phyloP scores from a whole-genome alignment of 345 rosid species.

The Pistacia vera region DNA sequence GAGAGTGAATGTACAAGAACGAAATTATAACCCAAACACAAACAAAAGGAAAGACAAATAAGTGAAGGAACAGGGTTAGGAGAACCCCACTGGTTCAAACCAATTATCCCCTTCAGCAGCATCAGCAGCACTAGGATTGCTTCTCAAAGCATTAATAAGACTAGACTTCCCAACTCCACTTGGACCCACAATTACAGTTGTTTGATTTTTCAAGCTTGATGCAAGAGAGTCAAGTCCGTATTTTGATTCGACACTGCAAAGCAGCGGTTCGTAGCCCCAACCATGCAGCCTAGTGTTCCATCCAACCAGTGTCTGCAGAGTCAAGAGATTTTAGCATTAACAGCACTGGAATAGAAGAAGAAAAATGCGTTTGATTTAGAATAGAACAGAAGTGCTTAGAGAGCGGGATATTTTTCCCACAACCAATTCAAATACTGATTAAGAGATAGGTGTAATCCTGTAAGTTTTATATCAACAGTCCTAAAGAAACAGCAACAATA shows the following conservation, averaged over 20 bases:
- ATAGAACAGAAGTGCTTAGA: neutral
- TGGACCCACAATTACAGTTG: conserved; percentile 95
- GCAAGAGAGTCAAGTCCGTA: conserved; percentile 68
- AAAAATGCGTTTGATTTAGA: neutral
- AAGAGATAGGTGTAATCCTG: neutral
- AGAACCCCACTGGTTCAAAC: conserved; percentile 71
- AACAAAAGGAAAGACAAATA: neutral
- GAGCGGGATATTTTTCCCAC: neutral
- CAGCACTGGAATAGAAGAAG: neutral
- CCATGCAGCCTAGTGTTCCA: conserved; percentile 68
- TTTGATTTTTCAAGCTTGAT: conserved; percentile 62
- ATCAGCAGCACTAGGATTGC: conserved; percentile 42
- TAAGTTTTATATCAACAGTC: neutral
- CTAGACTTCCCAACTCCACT: conserved; percentile 99
- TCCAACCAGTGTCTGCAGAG: conserved; percentile 51
- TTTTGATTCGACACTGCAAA: conserved; percentile 79
- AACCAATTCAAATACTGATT: neutral
- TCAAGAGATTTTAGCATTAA: conserved; percentile 1
- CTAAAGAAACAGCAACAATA: no score
- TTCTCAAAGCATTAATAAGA: conserved; percentile 76
- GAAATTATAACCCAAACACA: neutral
- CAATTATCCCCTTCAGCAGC: conserved; percentile 50
- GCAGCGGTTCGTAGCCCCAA: conserved; percentile 85
- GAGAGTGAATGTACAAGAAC: neutral
- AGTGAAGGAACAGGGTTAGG: conserved; percentile 6